Evolutionary conservation across 192 early-diverging fungal species (phyloP).

Genomic region (Backusella tuberculispora): DNA sequence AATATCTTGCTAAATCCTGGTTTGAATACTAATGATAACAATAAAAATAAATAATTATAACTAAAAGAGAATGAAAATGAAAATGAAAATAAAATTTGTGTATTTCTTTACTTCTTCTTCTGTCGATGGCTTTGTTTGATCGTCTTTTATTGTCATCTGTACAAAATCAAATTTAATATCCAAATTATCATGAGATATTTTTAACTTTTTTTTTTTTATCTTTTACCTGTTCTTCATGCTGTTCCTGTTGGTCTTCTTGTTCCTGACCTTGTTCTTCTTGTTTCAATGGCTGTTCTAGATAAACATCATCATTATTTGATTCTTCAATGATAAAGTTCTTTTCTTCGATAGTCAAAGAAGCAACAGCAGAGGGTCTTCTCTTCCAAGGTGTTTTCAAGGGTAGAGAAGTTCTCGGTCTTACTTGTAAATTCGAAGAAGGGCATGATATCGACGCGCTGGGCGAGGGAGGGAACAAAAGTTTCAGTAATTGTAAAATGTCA

Average conservation of each 20-base stretch:
- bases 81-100: too few relatives aligned
- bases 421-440: slow-evolving; percentile 21
- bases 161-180: neutral
- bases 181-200: slow-evolving; percentile 4
- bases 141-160: slow-evolving; percentile 9
- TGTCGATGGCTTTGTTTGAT: neutral
- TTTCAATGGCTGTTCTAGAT: neutral
- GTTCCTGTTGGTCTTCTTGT: neutral
- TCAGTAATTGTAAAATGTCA: slow-evolving; percentile 46
- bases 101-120: slow-evolving; percentile 10
- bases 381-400: slow-evolving; percentile 29
- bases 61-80: neutral
- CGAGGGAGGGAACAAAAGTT: slow-evolving; percentile 29
- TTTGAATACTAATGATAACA: slow-evolving; percentile 16
- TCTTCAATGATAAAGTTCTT: neutral
- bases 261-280: neutral
- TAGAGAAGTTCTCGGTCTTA: slow-evolving; percentile 19
- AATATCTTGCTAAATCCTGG: slow-evolving; percentile 34
- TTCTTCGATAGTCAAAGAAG: neutral
- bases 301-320: neutral
- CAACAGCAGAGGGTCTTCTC: slow-evolving; percentile 11
- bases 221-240: neutral
- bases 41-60: neutral
- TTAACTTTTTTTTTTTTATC: neutral
- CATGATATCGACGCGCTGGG: slow-evolving; percentile 30